phyloP scores from a whole-genome alignment of 352 stramenopile species.

The Phytopythium vexans region DNA sequence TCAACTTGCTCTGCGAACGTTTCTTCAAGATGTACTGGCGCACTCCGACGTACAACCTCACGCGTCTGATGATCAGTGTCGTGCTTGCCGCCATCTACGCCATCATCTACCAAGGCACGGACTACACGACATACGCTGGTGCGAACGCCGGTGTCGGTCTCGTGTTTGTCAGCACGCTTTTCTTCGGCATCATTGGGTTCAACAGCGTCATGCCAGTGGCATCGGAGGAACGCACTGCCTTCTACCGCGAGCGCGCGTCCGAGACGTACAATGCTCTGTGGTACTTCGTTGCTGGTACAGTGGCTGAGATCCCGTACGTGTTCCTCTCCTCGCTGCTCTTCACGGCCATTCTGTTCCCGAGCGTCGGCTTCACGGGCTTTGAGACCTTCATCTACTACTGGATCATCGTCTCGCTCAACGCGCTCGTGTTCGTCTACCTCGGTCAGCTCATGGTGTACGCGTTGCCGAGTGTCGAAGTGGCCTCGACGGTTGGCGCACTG shows the following conservation, averaged over 20 bases:
- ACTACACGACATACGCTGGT: constrained; percentile 42
- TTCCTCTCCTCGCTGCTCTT: constrained; percentile 44
- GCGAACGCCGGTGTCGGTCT: constrained; percentile 61
- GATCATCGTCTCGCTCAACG: constrained; percentile 39
- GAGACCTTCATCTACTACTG: constrained; percentile 51
- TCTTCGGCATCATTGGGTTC: constrained; percentile 77
- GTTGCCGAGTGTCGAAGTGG: constrained; percentile 36
- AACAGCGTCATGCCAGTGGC: constrained; percentile 76
- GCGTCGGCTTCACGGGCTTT: constrained; percentile 44
- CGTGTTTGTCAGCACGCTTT: constrained; percentile 84
- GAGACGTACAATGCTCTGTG: constrained; percentile 76
- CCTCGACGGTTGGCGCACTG: constrained; percentile 30
- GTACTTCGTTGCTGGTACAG: constrained; percentile 64
- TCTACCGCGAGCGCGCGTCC: constrained; percentile 51
- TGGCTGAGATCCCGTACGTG: constrained; percentile 72
- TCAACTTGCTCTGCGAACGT: constrained; percentile 31
- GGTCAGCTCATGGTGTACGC: constrained; percentile 42
- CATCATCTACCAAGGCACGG: constrained; percentile 59
- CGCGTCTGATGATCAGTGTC: constrained; percentile 54
- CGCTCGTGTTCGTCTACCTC: constrained; percentile 51
- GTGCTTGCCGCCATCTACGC: constrained; percentile 68
- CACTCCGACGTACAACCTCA: constrained; percentile 42
- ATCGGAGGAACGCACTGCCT: constrained; percentile 69
- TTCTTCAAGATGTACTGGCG: constrained; percentile 33
- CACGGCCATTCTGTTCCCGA: constrained; percentile 51